Conservation (phyloP, 1,139 yeast genomes). For the Hemisphaericaspora xylanilytica region DNA sequence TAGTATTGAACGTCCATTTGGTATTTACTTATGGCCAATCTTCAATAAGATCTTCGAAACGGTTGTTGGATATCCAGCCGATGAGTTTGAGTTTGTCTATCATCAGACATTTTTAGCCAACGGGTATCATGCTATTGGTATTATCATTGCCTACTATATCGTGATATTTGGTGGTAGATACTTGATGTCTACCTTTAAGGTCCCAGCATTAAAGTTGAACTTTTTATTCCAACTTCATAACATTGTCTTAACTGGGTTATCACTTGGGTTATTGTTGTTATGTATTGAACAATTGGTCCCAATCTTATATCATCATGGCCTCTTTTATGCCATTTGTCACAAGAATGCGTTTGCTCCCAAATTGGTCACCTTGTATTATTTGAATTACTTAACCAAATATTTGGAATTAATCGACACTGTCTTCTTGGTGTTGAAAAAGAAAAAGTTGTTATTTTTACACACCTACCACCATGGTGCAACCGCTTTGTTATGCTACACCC, state of each 20-base stretch:
- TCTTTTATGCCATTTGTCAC: conserved; percentile 83
- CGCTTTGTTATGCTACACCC: conserved; percentile 91
- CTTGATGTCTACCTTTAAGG: conserved; percentile 44
- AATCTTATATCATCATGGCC: conserved; percentile 70
- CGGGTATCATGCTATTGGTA: conserved; percentile 63
- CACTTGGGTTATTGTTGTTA: conserved; percentile 64
- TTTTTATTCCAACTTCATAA: conserved; percentile 68
- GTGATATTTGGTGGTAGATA: conserved; percentile 78
- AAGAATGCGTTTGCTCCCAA: conserved; percentile 80
- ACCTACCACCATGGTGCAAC: conserved; percentile 99
- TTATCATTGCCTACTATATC: conserved; percentile 68
- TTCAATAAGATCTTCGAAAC: conserved; percentile 58
- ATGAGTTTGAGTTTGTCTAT: conserved; percentile 67
- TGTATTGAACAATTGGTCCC: conserved; percentile 85
- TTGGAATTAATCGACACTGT: conserved; percentile 89
- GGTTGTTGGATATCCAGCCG: conserved; percentile 63
- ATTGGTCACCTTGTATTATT: conserved; percentile 77
- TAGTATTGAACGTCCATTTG: conserved; percentile 80
- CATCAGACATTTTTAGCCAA: conserved; percentile 67
- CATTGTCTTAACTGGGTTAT: conserved; percentile 65
- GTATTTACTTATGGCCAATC: conserved; percentile 85
- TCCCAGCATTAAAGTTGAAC: conserved; percentile 71
- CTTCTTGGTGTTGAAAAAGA: conserved; percentile 86
- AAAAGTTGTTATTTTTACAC: conserved; percentile 86
- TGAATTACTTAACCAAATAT: conserved; percentile 75